phyloP scores from a whole-genome alignment of 768 basidiomycete genomes.

The Lepiota subincarnata region DNA sequence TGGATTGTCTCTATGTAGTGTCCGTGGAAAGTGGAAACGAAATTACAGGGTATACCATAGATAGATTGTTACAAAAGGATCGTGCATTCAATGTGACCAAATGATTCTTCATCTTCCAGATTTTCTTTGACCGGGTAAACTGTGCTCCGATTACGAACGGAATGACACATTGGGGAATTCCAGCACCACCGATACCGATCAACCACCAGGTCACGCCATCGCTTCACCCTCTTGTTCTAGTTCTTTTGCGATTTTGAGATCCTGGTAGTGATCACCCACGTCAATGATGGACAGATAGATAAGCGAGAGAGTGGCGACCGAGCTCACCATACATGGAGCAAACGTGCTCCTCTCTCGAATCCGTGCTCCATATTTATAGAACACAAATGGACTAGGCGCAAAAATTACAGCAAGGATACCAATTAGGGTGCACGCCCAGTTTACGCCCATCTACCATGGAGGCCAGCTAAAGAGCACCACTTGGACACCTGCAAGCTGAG shows the following conservation, averaged over 20 bases:
- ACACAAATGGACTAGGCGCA: constrained; percentile 63
- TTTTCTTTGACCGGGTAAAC: too few species aligned
- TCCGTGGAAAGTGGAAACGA: too few species aligned
- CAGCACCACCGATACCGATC: too few species aligned
- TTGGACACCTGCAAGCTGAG: too few species aligned
- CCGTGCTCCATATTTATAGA: constrained; percentile 61
- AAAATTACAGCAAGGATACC: constrained; percentile 55
- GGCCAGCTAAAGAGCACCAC: background rate
- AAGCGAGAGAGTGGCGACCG: background rate
- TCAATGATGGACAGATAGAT: background rate
- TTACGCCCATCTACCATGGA: constrained; percentile 37
- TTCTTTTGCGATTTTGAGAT: constrained; percentile 38
- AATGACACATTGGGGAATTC: too few species aligned
- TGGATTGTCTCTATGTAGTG: too few species aligned
- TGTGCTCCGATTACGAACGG: too few species aligned
- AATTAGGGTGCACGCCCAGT: constrained; percentile 51
- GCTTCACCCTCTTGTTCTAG: constrained; percentile 23
- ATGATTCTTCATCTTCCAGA: too few species aligned
- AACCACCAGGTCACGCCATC: too few species aligned
- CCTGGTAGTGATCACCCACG: constrained; percentile 19
- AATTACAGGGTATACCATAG: too few species aligned
- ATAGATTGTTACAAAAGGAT: too few species aligned
- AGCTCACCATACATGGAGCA: constrained; percentile 45
- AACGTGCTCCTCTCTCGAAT: constrained; percentile 56
- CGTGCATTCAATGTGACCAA: too few species aligned